phyloP scores from a whole-genome alignment of 2,329 filamentous ascomycete genomes.

The Penicillium sp. region DNA sequence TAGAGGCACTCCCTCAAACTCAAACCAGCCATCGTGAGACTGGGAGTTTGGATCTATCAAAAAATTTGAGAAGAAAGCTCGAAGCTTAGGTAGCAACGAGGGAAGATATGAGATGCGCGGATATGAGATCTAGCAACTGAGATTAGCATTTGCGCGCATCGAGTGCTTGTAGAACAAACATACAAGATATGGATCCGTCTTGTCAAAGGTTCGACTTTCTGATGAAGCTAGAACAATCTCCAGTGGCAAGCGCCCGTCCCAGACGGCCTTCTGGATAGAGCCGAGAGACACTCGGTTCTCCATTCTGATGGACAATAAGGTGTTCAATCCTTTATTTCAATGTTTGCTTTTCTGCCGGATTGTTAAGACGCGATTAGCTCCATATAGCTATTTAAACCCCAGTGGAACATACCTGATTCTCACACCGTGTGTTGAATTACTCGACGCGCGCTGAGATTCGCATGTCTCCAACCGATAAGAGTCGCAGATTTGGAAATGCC shows the following conservation, averaged over 20 bases:
- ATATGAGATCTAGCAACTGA: constrained; percentile 50
- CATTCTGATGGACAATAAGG: constrained; percentile 16
- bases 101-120: constrained; percentile 68
- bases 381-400: not conserved
- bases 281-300: constrained; percentile 25
- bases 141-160: not conserved
- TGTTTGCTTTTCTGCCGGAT: not conserved
- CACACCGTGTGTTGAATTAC: not conserved
- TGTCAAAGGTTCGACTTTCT: constrained; percentile 60
- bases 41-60: constrained; percentile 57
- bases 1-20: constrained; percentile 64
- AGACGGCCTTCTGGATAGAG: constrained; percentile 48
- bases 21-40: constrained; percentile 59
- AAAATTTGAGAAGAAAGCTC: constrained; percentile 58
- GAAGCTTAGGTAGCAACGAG: constrained; percentile 60
- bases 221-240: constrained; percentile 57
- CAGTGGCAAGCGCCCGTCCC: constrained; percentile 59
- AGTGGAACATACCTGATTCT: not conserved
- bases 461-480: constrained; percentile 1
- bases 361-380: not conserved
- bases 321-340: not conserved
- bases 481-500: constrained; percentile 2
- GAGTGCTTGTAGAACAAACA: constrained; percentile 8
- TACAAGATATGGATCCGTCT: constrained; percentile 61
- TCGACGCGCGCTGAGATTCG: not conserved